Base-by-base conservation (phyloP, 2,329 filamentous ascomycete species). In the Grosmannia penicillata region DNA sequence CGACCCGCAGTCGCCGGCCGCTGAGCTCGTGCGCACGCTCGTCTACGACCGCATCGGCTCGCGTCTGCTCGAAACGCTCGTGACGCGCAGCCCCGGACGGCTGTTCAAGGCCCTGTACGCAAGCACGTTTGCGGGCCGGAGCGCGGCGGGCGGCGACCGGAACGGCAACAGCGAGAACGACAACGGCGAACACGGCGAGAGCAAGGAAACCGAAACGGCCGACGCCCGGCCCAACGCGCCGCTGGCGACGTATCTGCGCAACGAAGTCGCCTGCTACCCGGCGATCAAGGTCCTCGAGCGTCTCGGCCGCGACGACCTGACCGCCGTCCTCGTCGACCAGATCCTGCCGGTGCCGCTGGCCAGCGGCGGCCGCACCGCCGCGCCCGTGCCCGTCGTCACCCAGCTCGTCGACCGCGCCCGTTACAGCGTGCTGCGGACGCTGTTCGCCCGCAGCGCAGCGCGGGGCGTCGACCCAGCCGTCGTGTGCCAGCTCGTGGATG, bases 11-110 rank as follows among this genome's bases (percentile, higher is more conserved):
- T 82, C 83, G 25, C 80, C 78, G 35, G 81, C 82, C 4, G 70
- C 74, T 10, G 65, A 70, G 14, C 94, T 96, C 53, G 71, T 96
- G 53, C 86, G 82, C 50, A 78, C 82, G 40, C 72, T 96, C 53
- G 66, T 95, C 21, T 96, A 95, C 57, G 86, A 96, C 52, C 70
- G 81, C 2, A 78, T 96, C 37, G 91, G 91, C 14, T 95, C 89
- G 4, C 79, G 89, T 32, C 67, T 98, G 2, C 68, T 96, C 18
- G 91, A 98, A 60, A 84, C 79, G 0, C 78, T 98, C 45, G 73
- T 95, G 45, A 72, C 77, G 21, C 71, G 81, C 52, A 75, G 79
- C 14, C 86, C 91, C 0, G 86, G 83, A 31, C 94, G 91, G 58
- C 61, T 86, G 25, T 98, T 96, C 72, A 95, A 94, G 58, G 72